Evolutionary conservation across 2,329 filamentous ascomycete genomes (phyloP).

Genomic region (Colletotrichum sp.): DNA sequence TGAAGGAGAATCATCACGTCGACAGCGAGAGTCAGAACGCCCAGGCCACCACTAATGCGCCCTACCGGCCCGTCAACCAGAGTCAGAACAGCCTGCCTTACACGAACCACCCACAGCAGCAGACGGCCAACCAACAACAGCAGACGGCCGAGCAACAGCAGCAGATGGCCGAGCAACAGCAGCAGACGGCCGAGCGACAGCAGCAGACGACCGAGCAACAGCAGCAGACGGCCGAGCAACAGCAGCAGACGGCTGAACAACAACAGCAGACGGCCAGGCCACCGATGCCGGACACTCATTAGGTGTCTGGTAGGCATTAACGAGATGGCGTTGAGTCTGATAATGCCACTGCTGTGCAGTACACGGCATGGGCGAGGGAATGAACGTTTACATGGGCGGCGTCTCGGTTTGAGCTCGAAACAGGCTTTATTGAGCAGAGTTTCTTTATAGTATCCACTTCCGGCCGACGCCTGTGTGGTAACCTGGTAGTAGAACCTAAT

Average conservation of each 20-base stretch:
- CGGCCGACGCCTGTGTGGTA: background rate
- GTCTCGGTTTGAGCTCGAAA: background rate
- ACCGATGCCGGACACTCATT: background rate
- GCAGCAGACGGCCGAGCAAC: conserved; percentile 21
- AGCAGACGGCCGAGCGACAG: conserved; percentile 24
- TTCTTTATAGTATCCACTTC: background rate
- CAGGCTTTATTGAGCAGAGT: background rate
- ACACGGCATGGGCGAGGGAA: background rate
- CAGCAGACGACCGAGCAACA: conserved; percentile 22
- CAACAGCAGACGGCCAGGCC: background rate
- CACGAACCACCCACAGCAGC: conserved; percentile 16
- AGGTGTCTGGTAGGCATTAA: background rate
- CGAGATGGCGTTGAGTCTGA: background rate
- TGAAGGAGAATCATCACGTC: background rate
- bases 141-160: conserved; percentile 21
- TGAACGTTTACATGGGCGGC: background rate
- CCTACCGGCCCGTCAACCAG: background rate
- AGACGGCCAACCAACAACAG: conserved; percentile 12
- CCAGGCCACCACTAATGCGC: background rate
- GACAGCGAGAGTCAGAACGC: conserved; percentile 27
- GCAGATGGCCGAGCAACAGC: conserved; percentile 20
- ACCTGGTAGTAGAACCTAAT: background rate
- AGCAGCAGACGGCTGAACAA: conserved; percentile 11
- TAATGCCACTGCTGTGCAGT: background rate
- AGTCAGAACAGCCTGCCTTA: background rate